Conservation (phyloP, 345 rosid species). For the Euclidium syriacum region DNA sequence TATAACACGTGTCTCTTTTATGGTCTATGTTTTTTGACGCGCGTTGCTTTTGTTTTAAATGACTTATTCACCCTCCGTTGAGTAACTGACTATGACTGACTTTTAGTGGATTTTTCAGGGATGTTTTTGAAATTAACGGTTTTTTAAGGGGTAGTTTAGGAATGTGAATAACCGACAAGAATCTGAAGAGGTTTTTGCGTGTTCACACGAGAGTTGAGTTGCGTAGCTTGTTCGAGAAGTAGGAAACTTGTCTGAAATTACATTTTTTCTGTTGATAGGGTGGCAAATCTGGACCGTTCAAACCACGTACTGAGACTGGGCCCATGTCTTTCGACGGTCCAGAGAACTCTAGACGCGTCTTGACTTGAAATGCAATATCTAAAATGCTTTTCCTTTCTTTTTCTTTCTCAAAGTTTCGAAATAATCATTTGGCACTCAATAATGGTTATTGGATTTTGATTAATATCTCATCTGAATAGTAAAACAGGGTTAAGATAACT, state of each 20-base stretch:
- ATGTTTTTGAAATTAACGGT: background rate
- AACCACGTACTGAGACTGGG: background rate
- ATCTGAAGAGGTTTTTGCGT: background rate
- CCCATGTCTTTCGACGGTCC: conserved; percentile 10
- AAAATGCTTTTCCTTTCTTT: background rate
- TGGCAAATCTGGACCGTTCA: conserved; percentile 19
- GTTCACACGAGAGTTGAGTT: conserved; percentile 29
- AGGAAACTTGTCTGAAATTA: background rate
- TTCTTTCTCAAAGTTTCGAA: background rate
- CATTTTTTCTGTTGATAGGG: background rate
- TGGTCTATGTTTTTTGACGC: conserved; percentile 31
- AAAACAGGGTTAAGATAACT: too few species aligned
- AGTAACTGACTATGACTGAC: conserved; percentile 1
- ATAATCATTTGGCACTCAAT: background rate
- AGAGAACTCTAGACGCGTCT: conserved; percentile 22
- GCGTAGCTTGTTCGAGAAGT: conserved; percentile 12
- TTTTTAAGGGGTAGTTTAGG: conserved; percentile 12
- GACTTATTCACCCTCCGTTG: conserved; percentile 25
- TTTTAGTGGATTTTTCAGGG: background rate
- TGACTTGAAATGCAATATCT: background rate
- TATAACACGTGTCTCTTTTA: conserved; percentile 32
- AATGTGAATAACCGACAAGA: background rate
- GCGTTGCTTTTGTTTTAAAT: conserved; percentile 8
- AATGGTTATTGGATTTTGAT: too few species aligned
- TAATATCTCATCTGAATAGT: too few species aligned